phyloP scores from a whole-genome alignment of 768 basidiomycete genomes.

The Trametes elegans region DNA sequence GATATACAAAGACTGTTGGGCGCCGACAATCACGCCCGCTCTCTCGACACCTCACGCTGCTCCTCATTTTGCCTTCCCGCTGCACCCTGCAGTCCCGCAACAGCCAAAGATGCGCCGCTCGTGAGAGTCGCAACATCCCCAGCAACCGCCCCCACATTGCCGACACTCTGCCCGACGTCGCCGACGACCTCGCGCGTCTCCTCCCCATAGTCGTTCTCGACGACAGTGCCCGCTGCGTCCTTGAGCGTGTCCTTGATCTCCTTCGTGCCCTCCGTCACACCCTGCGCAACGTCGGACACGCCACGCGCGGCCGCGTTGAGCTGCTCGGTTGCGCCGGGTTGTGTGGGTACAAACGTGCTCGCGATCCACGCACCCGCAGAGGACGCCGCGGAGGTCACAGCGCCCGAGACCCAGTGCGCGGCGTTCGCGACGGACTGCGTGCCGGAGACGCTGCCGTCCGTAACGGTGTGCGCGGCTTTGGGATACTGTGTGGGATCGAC shows the following conservation, averaged over 20 bases:
- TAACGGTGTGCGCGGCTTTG: slow-evolving; percentile 12
- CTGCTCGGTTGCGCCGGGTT: slow-evolving; percentile 11
- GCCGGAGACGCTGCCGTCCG: slow-evolving; percentile 10
- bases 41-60: not conserved
- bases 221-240: slow-evolving; percentile 19
- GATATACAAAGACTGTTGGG: no score
- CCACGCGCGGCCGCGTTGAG: slow-evolving; percentile 13
- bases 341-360: slow-evolving; percentile 17
- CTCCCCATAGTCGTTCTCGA: slow-evolving; percentile 24
- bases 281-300: slow-evolving; percentile 3
- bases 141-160: slow-evolving; percentile 18
- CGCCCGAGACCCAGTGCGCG: slow-evolving; percentile 14
- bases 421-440: slow-evolving; percentile 18
- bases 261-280: slow-evolving; percentile 11
- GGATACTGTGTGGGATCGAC: slow-evolving; percentile 13
- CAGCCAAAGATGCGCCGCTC: slow-evolving; percentile 17
- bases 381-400: slow-evolving; percentile 22
- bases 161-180: slow-evolving; percentile 17
- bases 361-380: slow-evolving; percentile 26
- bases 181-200: slow-evolving; percentile 23
- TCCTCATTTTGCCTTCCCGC: slow-evolving; percentile 17
- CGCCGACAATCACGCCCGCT: not conserved
- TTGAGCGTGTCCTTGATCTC: slow-evolving; percentile 19
- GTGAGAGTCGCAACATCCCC: slow-evolving; percentile 18
- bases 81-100: slow-evolving; percentile 22